Evolutionary conservation across 2,329 filamentous ascomycete genomes (phyloP).

Genomic region (Diaporthe longicolla): DNA sequence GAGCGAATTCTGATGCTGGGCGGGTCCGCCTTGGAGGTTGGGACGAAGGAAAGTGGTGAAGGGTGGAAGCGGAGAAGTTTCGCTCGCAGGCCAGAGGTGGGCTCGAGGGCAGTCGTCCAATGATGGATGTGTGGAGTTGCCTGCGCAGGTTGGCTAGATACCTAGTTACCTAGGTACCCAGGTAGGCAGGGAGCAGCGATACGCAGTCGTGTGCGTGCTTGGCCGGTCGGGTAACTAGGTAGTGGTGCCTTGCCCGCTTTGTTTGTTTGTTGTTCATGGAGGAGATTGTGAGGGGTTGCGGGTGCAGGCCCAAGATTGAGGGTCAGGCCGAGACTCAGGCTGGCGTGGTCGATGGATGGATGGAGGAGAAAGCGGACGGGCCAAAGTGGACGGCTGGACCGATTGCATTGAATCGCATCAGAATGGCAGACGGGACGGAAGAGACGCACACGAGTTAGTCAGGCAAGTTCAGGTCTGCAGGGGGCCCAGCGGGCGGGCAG

Average conservation of each 20-base stretch:
- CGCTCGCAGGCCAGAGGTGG: conserved; percentile 22
- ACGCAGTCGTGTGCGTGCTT: conserved; percentile 15
- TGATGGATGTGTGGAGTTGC: conserved; percentile 28
- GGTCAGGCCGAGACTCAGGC: background rate
- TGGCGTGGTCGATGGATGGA: conserved; percentile 4
- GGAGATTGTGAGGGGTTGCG: background rate
- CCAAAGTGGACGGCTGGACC: conserved; percentile 10
- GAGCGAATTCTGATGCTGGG: conserved; percentile 34
- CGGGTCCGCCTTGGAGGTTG: conserved; percentile 26
- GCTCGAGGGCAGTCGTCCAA: conserved; percentile 16
- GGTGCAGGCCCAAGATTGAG: background rate
- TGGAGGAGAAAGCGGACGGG: conserved; percentile 16
- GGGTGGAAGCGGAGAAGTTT: conserved; percentile 33
- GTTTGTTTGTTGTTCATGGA: conserved; percentile 10
- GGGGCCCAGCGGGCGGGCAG: background rate
- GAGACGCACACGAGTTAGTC: conserved; percentile 21
- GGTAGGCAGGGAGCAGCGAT: conserved; percentile 24
- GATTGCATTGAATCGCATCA: conserved; percentile 25
- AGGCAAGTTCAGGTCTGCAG: conserved; percentile 13
- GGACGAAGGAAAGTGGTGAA: conserved; percentile 35
- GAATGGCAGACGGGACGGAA: conserved; percentile 23
- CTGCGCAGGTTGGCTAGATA: conserved; percentile 14
- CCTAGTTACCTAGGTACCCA: conserved; percentile 14
- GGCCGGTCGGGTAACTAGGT: background rate
- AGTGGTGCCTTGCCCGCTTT: conserved; percentile 1